Base-by-base conservation (phyloP, 2,329 filamentous ascomycete species). In the Rosellinia necatrix region DNA sequence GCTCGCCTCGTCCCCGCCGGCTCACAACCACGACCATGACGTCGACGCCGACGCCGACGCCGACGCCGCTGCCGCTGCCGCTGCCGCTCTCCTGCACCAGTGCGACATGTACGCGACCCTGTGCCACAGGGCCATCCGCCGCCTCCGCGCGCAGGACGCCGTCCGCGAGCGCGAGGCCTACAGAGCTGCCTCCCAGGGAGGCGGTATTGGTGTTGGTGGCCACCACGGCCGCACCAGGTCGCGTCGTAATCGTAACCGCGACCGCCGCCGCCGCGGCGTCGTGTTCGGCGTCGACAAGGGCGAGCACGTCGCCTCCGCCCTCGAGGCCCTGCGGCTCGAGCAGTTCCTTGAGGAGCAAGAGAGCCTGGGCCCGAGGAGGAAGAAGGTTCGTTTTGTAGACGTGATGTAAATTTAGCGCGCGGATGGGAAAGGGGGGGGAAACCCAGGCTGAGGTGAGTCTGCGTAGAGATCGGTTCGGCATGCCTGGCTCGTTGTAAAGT, bases 251-350 rank as follows among this genome's bases (percentile, higher is more conserved):
- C n/a, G n/a, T n/a, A n/a, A n/a, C n/a, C n/a, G n/a, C n/a, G n/a
- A n/a, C n/a, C n/a, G n/a, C n/a, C n/a, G n/a, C n/a, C 50, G 42
- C 13, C 40, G 6, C 0, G 58, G 47, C 2, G 19, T 41, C 1
- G 1, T 60, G 4, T 51, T 51, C 5, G 2, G 30, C 0, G 30
- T 55, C 0, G 55, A 60, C n/a, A 21, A 44, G 7, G 51, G 56
- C 2, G 52, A 53, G 1, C 49, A 56, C 3, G 12, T 56, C 1
- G 37, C 6, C 3, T 29, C 30, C 2, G 59, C 53, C 6, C 41
- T 61, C 1, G 44, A 59, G 37, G 22, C 49, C 12, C 25, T 59
- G 3, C 42, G 25, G 15, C 49, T 61, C 0, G 51, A 42, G 8
- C 29, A 56, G 3, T 56, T 47, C 12, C 9, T 58, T 1, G n/a